Conservation (phyloP, 768 basidiomycete genomes). For the Boletus coccyginus region DNA sequence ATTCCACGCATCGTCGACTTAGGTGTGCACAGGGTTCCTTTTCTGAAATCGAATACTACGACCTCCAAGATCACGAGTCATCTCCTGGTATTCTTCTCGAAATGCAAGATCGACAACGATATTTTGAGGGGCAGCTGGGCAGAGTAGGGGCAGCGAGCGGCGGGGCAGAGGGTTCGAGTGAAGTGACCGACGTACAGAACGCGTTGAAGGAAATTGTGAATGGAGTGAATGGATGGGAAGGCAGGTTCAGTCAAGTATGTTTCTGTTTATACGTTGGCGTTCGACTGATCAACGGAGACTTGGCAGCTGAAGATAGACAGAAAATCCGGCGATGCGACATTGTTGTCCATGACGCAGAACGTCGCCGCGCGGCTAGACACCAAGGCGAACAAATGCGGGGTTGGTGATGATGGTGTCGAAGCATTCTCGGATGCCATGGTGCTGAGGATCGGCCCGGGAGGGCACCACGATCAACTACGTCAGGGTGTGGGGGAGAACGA, state of each 20-base stretch:
- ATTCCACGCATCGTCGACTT: not conserved
- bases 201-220: slow-evolving; percentile 48
- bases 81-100: slow-evolving; percentile 75
- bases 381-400: slow-evolving; percentile 70
- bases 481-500: not conserved
- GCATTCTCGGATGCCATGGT: slow-evolving; percentile 66
- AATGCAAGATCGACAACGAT: slow-evolving; percentile 82
- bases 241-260: slow-evolving; percentile 42
- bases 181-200: slow-evolving; percentile 42
- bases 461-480: too few relatives aligned
- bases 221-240: slow-evolving; percentile 30
- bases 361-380: slow-evolving; percentile 71
- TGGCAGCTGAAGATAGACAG: slow-evolving; percentile 64
- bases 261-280: too few relatives aligned
- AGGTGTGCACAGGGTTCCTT: slow-evolving; percentile 31
- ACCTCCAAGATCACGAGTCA: slow-evolving; percentile 68
- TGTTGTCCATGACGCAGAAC: slow-evolving; percentile 75
- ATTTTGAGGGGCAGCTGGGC: slow-evolving; percentile 49
- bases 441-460: too few relatives aligned
- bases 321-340: slow-evolving; percentile 64
- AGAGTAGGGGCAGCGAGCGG: slow-evolving; percentile 13
- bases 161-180: slow-evolving; percentile 11
- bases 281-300: not conserved
- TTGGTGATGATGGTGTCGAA: slow-evolving; percentile 95
- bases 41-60: slow-evolving; percentile 77